Evolutionary conservation across 129 eudicot genomes (phyloP), one percentile per base, ranked within the genome.

Genomic region (Lactuca saligna): DNA sequence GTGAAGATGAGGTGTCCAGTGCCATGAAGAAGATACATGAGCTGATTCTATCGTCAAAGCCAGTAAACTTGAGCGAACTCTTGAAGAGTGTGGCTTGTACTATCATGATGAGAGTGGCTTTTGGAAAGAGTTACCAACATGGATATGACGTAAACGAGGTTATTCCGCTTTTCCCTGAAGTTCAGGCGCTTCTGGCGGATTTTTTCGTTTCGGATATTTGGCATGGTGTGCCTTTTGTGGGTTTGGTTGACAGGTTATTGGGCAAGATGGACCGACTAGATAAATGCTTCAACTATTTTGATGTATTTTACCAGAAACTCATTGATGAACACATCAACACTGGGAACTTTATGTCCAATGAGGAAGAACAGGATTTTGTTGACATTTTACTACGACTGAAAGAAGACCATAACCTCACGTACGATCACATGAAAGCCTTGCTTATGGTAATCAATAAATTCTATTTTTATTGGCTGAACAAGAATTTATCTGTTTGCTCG

Each of bases 1-100:
- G 80, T 39, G 82, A 77, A 20, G 68, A 61, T 0, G 79, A 77
- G 51, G 77, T 77, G 37, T 17, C 69, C 3, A 29, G 33, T 14
- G 38, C 61, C 66, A 72, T 77, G 39, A 69, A 69, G 0, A 55
- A 5, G 10, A 48, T 82, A 57, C 72, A 61, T 8, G 44, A 37
- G 14, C 11, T 44, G 1, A 69, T 69, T 1, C 69, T 61, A 3
- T 79, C 77, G 16, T 72, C 77, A 44, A 55, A 70, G 61, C 20
- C 12, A 9, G 75, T 39, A 12, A 50, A 73, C 44, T 33, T 78
- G 67, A 61, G 58, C 6, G 70, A 61, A 25, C 46, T 60, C 17
- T 32, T 41, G 10, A 62, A 14, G n/a, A 74, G 57, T 4, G 70
- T 62, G 15, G 32, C 63, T 64, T 29, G 8, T 6, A 33, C 11